Evolutionary conservation across 2,329 filamentous ascomycete species (phyloP), one percentile per base, ranked within the genome.

Genomic region (Aspergillus pseudonomiae): DNA sequence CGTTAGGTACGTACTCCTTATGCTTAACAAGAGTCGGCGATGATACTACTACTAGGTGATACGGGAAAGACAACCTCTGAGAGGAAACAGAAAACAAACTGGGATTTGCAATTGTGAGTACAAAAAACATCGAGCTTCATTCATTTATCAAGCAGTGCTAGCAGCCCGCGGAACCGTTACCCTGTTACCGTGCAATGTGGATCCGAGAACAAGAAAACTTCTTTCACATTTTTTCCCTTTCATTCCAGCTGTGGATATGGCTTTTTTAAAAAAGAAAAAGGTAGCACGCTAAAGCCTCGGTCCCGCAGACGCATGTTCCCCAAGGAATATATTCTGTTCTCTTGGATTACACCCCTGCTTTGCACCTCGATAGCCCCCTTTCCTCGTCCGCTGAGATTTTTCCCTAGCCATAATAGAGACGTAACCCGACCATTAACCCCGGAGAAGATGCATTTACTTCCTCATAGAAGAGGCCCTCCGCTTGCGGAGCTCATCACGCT

Each of bases 381-480:
- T 66, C 63, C 63, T 61, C 43, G 48, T 65, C 62, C 61, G 52
- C 63, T 59, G 60, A 50, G 64, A 65, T 64, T 67, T 65, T 63
- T 69, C 66, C 64, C 64, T 69, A 73, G 71, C 68, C 72, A 74
- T 71, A 72, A 74, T 66, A 73, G 69, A 71, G 71, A 76, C 74
- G 71, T 73, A 73, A 71, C 73, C 73, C 70, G 70, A 72, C 74
- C 74, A 76, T 75, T 76, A 75, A 71, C 70, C 70, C 70, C 69
- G 69, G 70, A 72, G 68, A 73, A 73, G 71, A 70, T 71, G 71
- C 71, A 79, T 86, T 85, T 92, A 93, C 83, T 87, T 87, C 86
- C 94, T 94, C 90, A 96, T 93, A 78, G 94, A 97, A 82, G 92
- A 96, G 77, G 94, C 94, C 81, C 95, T 89, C 82, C 95, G 90